These are phyloP conservation scores for Taphrina sp. DNA, from an alignment of 1,139 yeast species.

Conservation along the genomic window DNA sequence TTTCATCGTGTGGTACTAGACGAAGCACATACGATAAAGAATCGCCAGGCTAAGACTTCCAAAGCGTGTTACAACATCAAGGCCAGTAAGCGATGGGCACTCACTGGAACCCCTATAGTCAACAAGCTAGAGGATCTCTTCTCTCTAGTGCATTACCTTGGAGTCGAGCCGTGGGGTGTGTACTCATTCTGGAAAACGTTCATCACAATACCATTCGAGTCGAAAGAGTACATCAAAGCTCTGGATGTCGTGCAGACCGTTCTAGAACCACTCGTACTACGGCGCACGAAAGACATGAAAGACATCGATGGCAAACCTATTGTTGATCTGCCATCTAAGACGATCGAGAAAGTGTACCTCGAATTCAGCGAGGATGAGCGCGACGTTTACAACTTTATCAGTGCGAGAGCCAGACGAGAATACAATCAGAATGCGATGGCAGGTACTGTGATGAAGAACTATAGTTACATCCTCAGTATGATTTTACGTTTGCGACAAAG, in stretches of 20 bases:
- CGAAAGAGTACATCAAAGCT: constrained; percentile 65
- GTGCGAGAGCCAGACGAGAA: constrained; percentile 64
- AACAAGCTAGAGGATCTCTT: constrained; percentile 84
- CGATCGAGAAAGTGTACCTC: constrained; percentile 65
- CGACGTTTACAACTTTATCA: constrained; percentile 66
- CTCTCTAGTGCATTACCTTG: constrained; percentile 70
- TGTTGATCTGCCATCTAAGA: constrained; percentile 75
- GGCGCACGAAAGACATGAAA: constrained; percentile 86
- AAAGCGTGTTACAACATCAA: constrained; percentile 67
- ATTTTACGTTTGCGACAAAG: constrained; percentile 80
- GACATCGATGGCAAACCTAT: constrained; percentile 70
- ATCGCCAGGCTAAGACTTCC: constrained; percentile 75
- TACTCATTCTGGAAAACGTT: constrained; percentile 87
- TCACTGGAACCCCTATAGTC: constrained; percentile 93
- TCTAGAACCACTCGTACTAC: constrained; percentile 73
- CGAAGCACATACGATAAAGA: constrained; percentile 89
- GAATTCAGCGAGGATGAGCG: constrained; percentile 66
- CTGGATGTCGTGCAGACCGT: constrained; percentile 80
- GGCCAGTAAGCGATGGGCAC: constrained; percentile 73
- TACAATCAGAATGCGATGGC: constrained; percentile 61
- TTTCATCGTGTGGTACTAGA: constrained; percentile 80
- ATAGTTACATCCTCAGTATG: constrained; percentile 78
- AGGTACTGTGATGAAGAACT: constrained; percentile 72
- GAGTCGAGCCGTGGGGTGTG: constrained; percentile 85
- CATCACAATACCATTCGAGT: constrained; percentile 80